Evolutionary conservation across 164 flowering plant species (phyloP).

Genomic region (Sextonia rubra): DNA sequence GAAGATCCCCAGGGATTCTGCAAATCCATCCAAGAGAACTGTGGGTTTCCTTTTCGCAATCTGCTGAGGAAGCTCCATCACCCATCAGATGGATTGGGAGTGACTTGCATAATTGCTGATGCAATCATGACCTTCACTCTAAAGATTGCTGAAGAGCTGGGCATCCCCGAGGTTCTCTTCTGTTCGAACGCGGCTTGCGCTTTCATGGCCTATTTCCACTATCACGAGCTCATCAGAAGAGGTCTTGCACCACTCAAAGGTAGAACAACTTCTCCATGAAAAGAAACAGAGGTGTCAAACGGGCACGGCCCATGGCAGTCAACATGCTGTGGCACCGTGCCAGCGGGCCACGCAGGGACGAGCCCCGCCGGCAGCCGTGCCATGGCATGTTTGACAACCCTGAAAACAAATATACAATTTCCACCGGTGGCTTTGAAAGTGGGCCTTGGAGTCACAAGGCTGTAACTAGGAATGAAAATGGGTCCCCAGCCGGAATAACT

Average conservation of each 20-base stretch:
- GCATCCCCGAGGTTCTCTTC: constrained; percentile 26
- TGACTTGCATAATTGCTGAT: constrained; percentile 30
- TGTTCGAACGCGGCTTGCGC: constrained; percentile 29
- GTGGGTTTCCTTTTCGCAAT: constrained; percentile 20
- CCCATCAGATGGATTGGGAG: constrained; percentile 12
- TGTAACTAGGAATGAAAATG: too few relatives aligned
- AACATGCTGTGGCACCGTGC: too few relatives aligned
- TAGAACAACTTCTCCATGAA: not conserved
- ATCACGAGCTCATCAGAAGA: constrained; percentile 13
- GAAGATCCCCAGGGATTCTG: too few relatives aligned
- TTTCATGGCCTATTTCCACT: too few relatives aligned
- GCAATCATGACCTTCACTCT: constrained; percentile 28
- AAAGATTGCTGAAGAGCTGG: constrained; percentile 24
- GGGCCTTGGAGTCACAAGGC: too few relatives aligned
- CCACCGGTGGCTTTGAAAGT: not conserved
- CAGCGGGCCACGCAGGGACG: too few relatives aligned
- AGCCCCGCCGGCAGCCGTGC: too few relatives aligned
- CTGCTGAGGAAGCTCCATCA: constrained; percentile 23
- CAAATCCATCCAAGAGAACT: constrained; percentile 4
- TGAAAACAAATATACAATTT: too few relatives aligned
- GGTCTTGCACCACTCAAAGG: constrained; percentile 30
- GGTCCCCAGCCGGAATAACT: too few relatives aligned
- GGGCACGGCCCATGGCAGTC: too few relatives aligned
- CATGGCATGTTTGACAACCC: too few relatives aligned
- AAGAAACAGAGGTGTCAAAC: too few relatives aligned